Evolutionary conservation across 2,329 filamentous ascomycete species (phyloP), one percentile per base, ranked within the genome.

Genomic region (Gliomastix tumulicola): DNA sequence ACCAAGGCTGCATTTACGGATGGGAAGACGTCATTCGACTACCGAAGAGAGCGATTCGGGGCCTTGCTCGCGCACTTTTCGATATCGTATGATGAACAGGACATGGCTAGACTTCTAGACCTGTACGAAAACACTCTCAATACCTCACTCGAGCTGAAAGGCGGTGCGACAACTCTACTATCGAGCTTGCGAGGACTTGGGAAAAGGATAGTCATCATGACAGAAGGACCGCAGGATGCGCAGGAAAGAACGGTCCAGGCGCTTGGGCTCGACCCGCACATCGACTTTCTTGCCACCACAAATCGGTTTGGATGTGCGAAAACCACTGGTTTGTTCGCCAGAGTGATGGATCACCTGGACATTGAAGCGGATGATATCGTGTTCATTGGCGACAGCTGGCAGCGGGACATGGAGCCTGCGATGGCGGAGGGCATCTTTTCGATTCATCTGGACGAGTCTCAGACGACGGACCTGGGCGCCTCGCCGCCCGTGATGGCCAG

Each of bases 221-320:
- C 66, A 0, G 67, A 72, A 43, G 66, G 67, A 0, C 68, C 65
- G 0, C 56, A 64, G 27, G 68, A 71, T 46, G 59, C 65, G 3
- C 67, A 72, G 37, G 53, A 64, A 41, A 60, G 65, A 46, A 66
- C 67, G 0, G 30, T 68, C 2, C 32, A 45, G 12, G 44, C 53
- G 15, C 37, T 53, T 0, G 49, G 50, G 1, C 46, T 60, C 9
- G 39, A 33, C 0, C 21, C 31, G 5, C 43, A 54, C 34, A 35
- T 59, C 9, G 51, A 60, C 30, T 50, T 51, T n/a, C 43, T 59
- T 1, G 51, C 49, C 5, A 59, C 54, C 1, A 55, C 54, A 4
- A 59, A 56, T 21, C 40, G 30, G 6, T 59, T 59, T 21, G 34
- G 45, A 3, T 42, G 49, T 2, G 39, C 53, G 17, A 59, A 58